A percentile compares a stretch with the other conserved stretches of the same genome.
phyloP scores from a whole-genome alignment of 2,329 filamentous ascomycete species.

The Mycosphaerelloides madeirae region DNA sequence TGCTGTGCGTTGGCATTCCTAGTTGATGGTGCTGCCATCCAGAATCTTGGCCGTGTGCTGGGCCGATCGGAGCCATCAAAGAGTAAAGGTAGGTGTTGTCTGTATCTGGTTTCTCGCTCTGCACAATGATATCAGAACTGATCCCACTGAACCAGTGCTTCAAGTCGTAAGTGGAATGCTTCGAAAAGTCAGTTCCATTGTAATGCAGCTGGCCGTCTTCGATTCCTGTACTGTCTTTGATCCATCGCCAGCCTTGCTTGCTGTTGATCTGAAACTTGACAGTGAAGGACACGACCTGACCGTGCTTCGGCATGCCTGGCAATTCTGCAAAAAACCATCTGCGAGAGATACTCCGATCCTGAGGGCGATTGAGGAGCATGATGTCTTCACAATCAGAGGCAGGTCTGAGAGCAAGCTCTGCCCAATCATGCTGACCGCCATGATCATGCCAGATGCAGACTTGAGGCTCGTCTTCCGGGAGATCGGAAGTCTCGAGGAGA shows the following conservation, averaged over 20 bases:
- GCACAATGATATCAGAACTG: conserved; percentile 53
- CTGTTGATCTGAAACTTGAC: conserved; percentile 59
- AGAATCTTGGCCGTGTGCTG: conserved; percentile 56
- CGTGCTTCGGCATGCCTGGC: conserved; percentile 39
- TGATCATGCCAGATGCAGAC: conserved; percentile 71
- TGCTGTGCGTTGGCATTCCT: conserved; percentile 59
- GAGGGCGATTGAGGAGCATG: conserved; percentile 22
- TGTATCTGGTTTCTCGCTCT: conserved; percentile 58
- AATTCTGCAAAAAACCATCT: conserved; percentile 55
- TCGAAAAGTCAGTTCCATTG: conserved; percentile 33
- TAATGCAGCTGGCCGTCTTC: conserved; percentile 61
- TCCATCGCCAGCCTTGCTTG: conserved; percentile 63
- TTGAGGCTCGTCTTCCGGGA: conserved; percentile 58
- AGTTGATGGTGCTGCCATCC: conserved; percentile 54
- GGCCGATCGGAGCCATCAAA: conserved; percentile 53
- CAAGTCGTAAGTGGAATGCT: conserved; percentile 40
- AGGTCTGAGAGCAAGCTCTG: conserved; percentile 52
- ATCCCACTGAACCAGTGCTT: conserved; percentile 55
- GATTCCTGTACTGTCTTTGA: conserved; percentile 58
- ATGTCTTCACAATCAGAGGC: conserved; percentile 26
- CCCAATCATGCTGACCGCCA: conserved; percentile 53
- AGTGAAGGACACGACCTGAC: conserved; percentile 58
- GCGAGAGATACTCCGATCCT: conserved; percentile 21
- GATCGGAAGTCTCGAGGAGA: conserved; percentile 37
- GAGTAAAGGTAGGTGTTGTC: conserved; percentile 67